These are phyloP conservation scores for Gaultheria prostrata DNA, from an alignment of 148 eudicot genomes.

Conservation along the genomic window DNA sequence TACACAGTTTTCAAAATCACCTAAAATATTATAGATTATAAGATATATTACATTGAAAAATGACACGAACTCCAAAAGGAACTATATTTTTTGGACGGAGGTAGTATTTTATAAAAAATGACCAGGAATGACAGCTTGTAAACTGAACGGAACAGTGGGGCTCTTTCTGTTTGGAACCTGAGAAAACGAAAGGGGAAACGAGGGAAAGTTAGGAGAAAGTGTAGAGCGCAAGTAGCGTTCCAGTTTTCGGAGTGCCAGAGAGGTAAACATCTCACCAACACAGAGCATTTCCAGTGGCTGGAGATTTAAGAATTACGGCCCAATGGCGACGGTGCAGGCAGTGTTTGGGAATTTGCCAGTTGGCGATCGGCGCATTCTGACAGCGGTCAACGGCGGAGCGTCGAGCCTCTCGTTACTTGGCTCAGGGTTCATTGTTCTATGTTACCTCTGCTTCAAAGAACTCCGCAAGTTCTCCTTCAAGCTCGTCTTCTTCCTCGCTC, in stretches of 20 bases:
- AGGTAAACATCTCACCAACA: not conserved
- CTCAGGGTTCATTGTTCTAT: slow-evolving; percentile 76
- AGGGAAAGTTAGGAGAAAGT: not conserved
- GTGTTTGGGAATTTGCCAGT: slow-evolving; percentile 54
- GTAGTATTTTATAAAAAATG: no score
- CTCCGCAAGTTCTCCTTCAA: slow-evolving; percentile 99
- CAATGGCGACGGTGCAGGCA: slow-evolving; percentile 47
- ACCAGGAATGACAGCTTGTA: no score
- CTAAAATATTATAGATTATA: no score
- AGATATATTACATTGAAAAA: no score
- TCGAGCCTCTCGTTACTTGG: slow-evolving; percentile 75
- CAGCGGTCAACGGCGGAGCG: slow-evolving; percentile 69
- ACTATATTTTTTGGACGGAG: no score
- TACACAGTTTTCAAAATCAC: no score
- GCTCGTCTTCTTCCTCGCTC: slow-evolving; percentile 95
- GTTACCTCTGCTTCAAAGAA: slow-evolving; percentile 85
- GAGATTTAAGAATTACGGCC: not conserved
- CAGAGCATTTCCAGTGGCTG: not conserved
- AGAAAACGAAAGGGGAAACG: not conserved
- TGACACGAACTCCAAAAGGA: no score
- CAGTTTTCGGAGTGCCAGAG: not conserved
- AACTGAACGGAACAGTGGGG: no score
- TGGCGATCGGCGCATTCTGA: slow-evolving; percentile 51
- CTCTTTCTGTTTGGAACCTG: not conserved
- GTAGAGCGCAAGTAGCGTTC: not conserved